Conservation (phyloP, 169 alveolate species). For the Plasmodium gaboni region DNA sequence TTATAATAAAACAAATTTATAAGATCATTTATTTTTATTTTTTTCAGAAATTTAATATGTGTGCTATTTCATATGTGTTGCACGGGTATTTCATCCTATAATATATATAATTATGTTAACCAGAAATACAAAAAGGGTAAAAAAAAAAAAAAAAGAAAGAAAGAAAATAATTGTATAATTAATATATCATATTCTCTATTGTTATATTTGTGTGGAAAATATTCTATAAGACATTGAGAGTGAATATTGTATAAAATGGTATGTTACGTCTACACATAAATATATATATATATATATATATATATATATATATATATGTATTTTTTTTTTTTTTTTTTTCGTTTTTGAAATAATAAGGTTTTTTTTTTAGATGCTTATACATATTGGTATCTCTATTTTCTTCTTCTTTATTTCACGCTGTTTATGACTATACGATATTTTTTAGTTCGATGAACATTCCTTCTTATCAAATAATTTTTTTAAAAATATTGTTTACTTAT, state of each 20-base stretch:
- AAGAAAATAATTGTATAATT: neutral
- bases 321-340: too few species aligned
- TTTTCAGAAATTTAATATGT: constrained; percentile 55
- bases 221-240: too few species aligned
- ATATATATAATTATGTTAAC: constrained; percentile 4
- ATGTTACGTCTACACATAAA: neutral
- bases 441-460: constrained; percentile 47
- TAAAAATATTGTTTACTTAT: constrained; percentile 26
- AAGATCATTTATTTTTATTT: constrained; percentile 4
- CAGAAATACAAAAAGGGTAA: constrained; percentile 22
- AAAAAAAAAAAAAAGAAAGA: neutral
- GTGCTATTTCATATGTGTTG: constrained; percentile 72
- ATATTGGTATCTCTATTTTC: constrained; percentile 24
- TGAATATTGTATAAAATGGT: too few species aligned
- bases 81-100: constrained; percentile 57
- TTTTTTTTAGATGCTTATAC: neutral
- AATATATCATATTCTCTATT: too few species aligned
- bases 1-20: neutral
- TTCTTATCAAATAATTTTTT: constrained; percentile 25
- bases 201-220: too few species aligned
- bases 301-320: too few species aligned
- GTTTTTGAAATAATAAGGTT: neutral
- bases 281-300: constrained; percentile 8
- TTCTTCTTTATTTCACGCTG: constrained; percentile 64
- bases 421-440: constrained; percentile 63